Percentiles rank a stretch among this genome's conserved stretches.
Evolutionary conservation across 371 early-diverging fungal genomes (phyloP).

Genomic region (Gilbertella persicaria): DNA sequence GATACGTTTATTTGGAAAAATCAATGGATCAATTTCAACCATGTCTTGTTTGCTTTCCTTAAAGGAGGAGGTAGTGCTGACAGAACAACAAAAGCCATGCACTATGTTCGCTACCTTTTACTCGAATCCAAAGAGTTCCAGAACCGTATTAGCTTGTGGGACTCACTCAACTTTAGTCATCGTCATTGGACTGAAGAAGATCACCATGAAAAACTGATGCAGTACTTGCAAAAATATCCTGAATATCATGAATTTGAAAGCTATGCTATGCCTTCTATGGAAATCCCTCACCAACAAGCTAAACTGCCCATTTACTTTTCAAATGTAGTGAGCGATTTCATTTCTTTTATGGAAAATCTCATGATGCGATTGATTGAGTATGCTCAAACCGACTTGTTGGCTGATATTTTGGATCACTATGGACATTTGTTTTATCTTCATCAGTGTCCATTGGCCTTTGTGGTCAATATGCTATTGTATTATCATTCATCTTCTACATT

Average conservation of each 20-base stretch:
- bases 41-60: conserved; percentile 69
- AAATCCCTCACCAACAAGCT: conserved; percentile 53
- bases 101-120: conserved; percentile 59
- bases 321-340: conserved; percentile 67
- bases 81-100: conserved; percentile 47
- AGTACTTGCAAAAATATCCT: conserved; percentile 67
- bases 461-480: conserved; percentile 67
- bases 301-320: conserved; percentile 74
- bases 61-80: conserved; percentile 62
- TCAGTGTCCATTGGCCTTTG: conserved; percentile 67
- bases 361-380: conserved; percentile 74
- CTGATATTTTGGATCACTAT: conserved; percentile 65
- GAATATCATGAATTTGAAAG: conserved; percentile 79
- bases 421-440: conserved; percentile 71
- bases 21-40: conserved; percentile 72
- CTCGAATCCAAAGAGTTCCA: conserved; percentile 63
- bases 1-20: conserved; percentile 75
- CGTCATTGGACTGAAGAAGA: conserved; percentile 77
- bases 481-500: conserved; percentile 67
- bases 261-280: conserved; percentile 46
- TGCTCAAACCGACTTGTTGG: conserved; percentile 59
- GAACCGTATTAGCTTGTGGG: conserved; percentile 69
- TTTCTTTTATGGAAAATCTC: conserved; percentile 66
- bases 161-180: conserved; percentile 60
- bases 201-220: conserved; percentile 65